These are phyloP conservation scores for Cladosporium sp. DNA, from an alignment of 2,329 filamentous ascomycete genomes.

Conservation along the genomic window DNA sequence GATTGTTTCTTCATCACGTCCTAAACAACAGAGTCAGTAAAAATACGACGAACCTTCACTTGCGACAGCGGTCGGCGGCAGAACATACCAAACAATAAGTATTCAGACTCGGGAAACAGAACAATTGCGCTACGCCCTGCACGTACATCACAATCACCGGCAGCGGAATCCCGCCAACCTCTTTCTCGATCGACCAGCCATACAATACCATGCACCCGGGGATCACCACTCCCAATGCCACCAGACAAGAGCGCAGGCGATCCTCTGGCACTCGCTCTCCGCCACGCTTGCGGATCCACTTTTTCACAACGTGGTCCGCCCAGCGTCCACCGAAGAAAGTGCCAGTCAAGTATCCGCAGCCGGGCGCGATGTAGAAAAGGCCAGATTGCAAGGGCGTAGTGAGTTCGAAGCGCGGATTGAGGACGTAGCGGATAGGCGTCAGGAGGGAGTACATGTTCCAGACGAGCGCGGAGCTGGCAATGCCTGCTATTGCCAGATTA, in stretches of 20 bases:
- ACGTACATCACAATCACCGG: slow-evolving; percentile 71
- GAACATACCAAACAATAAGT: slow-evolving; percentile 62
- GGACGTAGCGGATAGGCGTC: slow-evolving; percentile 63
- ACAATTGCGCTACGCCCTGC: slow-evolving; percentile 69
- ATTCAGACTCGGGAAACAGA: slow-evolving; percentile 71
- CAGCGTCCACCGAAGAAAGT: slow-evolving; percentile 69
- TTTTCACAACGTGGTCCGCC: slow-evolving; percentile 63
- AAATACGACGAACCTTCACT: too few species aligned
- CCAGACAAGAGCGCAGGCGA: slow-evolving; percentile 56
- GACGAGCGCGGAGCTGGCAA: slow-evolving; percentile 60
- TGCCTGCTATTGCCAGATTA: slow-evolving; percentile 60
- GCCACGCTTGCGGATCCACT: slow-evolving; percentile 56
- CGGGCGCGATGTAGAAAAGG: slow-evolving; percentile 71
- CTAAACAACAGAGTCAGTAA: background rate
- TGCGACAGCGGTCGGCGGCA: too few species aligned
- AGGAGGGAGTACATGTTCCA: slow-evolving; percentile 73
- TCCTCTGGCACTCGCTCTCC: slow-evolving; percentile 65
- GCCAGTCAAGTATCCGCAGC: slow-evolving; percentile 64
- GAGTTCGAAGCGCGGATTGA: slow-evolving; percentile 70
- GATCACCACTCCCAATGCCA: slow-evolving; percentile 54
- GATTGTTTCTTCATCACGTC: slow-evolving; percentile 71
- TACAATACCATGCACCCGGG: slow-evolving; percentile 64
- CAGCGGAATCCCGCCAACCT: slow-evolving; percentile 53
- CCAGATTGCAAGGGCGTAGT: slow-evolving; percentile 63
- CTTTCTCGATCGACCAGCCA: slow-evolving; percentile 59